phyloP scores from a whole-genome alignment of 495 filamentous ascomycete genomes.

The Lasiosphaeria ovina region DNA sequence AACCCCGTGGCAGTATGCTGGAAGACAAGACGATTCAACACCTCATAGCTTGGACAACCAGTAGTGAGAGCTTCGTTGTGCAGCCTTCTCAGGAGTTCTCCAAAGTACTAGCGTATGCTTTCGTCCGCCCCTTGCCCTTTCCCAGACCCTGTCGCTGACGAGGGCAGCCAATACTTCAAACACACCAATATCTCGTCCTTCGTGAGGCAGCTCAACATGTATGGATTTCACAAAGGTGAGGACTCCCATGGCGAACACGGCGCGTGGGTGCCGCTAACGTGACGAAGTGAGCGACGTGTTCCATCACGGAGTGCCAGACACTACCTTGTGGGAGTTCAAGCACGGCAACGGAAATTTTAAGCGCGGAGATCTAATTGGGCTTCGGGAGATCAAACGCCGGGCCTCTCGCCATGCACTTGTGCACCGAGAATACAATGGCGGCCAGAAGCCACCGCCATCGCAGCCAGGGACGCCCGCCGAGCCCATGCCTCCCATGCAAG shows the following conservation, averaged over 20 bases:
- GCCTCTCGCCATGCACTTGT: constrained; percentile 96
- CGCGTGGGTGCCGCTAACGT: constrained; percentile 15
- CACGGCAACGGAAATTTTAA: constrained; percentile 98
- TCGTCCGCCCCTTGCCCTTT: not conserved
- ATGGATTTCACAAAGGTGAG: constrained; percentile 98
- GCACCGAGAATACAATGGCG: constrained; percentile 83
- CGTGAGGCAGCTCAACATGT: constrained; percentile 98
- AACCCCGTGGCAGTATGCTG: constrained; percentile 71
- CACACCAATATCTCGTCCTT: constrained; percentile 99
- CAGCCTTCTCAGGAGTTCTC: constrained; percentile 96
- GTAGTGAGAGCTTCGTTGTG: constrained; percentile 97
- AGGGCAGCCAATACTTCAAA: constrained; percentile 85
- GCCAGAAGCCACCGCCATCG: constrained; percentile 69
- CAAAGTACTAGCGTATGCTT: constrained; percentile 89
- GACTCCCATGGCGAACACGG: constrained; percentile 3
- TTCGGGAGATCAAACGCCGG: constrained; percentile 93
- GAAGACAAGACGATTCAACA: constrained; percentile 91
- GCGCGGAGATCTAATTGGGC: constrained; percentile 83
- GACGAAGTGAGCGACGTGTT: constrained; percentile 92
- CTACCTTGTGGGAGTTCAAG: constrained; percentile 97
- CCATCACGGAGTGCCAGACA: constrained; percentile 92
- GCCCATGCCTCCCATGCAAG: constrained; percentile 61
- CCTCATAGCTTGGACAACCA: constrained; percentile 90
- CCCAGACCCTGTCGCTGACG: constrained; percentile 10
- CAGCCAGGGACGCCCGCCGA: constrained; percentile 84